Evolutionary conservation across 2,329 filamentous ascomycete species (phyloP), one percentile per base, ranked within the genome.

Genomic region (Botrytis hyacinthi): DNA sequence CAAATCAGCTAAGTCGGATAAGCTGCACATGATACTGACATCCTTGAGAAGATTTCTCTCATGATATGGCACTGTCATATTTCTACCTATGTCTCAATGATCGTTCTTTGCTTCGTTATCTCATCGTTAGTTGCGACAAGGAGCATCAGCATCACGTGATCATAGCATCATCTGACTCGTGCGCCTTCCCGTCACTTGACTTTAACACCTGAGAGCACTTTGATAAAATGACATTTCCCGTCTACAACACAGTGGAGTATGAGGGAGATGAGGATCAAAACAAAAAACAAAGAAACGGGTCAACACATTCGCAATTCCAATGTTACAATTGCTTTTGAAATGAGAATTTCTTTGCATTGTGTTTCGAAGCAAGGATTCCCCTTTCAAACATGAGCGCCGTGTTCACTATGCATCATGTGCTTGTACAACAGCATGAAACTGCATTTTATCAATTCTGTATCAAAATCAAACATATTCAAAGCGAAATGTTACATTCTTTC

Each of bases 351-450:
- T 20, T 51, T 66, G 69, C 69, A 71, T 71, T 71, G 46, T 51
- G 32, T 51, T 61, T 40, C n/a, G n/a, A 66, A 72, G 66, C 60
- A 37, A 66, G 70, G 70, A 66, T 67, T 48, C 22, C 60, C 70
- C 60, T 67, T 57, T 59, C n/a, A 51, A 66, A 42, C 16, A n/a
- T 54, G 35, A 54, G 46, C 60, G 70, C 48, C 35, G 37, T 57
- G 61, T 67, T 72, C 60, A 65, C 70, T n/a, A 32, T 54, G 70
- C 46, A 72, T 71, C 44, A 42, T 71, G 69, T 62, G 42, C 69
- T 65, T 32, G 69, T 26, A 46, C 16, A 37, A 57, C 44, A 71
- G 26, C 42, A 57, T 72, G 70, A 66, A 72, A 57, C 44, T 35
- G 22, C 70, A 70, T 35, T 61, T 46, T 12, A 14, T 42, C n/a